These are phyloP conservation scores for Aegilops umbellulata DNA, from an alignment of 176 grass and related monocot genomes.

Conservation along the genomic window DNA sequence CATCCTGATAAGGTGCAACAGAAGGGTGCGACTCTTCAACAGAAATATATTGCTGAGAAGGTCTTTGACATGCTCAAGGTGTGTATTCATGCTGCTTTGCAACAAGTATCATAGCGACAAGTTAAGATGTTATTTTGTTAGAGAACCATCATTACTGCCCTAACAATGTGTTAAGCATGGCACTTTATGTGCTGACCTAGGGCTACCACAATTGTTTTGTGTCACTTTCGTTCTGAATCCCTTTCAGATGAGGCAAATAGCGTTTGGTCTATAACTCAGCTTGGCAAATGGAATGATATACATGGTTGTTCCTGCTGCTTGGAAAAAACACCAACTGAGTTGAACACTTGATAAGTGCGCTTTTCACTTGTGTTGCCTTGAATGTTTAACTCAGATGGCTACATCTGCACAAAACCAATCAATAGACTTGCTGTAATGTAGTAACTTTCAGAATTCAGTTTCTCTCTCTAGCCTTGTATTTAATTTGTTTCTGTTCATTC, in stretches of 20 bases:
- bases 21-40: conserved; percentile 67
- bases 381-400: not conserved
- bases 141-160: conserved; percentile 5
- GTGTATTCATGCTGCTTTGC: conserved; percentile 16
- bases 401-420: not conserved
- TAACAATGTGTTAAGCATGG: not conserved
- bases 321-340: not conserved
- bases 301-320: not conserved
- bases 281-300: too few relatives aligned
- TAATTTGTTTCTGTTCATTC: too few relatives aligned
- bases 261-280: too few relatives aligned
- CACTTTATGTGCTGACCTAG: not conserved
- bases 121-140: not conserved
- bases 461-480: not conserved
- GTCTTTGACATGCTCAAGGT: conserved; percentile 88
- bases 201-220: not conserved
- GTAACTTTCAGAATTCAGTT: not conserved
- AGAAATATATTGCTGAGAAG: conserved; percentile 75
- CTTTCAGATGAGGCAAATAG: not conserved
- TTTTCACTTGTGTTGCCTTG: not conserved
- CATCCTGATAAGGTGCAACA: conserved; percentile 89
- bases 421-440: not conserved
- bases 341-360: not conserved
- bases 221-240: not conserved
- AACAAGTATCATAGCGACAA: not conserved